phyloP scores from a whole-genome alignment of 148 eudicot species.

The Vaccinium corymbosum region DNA sequence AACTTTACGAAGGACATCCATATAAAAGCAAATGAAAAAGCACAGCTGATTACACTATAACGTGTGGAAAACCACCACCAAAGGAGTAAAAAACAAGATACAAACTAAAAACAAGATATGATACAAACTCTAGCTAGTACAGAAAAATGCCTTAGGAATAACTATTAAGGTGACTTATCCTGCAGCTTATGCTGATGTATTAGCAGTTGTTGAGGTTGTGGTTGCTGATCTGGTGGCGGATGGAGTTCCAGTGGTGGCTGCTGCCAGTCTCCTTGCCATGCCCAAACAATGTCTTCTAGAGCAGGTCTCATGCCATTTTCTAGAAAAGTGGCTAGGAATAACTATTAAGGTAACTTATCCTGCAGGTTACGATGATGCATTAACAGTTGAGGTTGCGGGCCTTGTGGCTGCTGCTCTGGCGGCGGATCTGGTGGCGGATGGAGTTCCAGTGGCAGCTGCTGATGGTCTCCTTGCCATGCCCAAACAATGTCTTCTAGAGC shows the following conservation, averaged over 20 bases:
- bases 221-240: conserved; percentile 7
- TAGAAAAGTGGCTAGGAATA: conserved; percentile 6
- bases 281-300: conserved; percentile 69
- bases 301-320: conserved; percentile 68
- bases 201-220: conserved; percentile 14
- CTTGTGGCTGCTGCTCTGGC: conserved; percentile 15
- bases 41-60: not conserved
- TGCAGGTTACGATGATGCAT: not conserved
- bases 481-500: conserved; percentile 68
- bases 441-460: conserved; percentile 22
- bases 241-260: conserved; percentile 22
- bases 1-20: not conserved
- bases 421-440: not conserved
- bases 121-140: not conserved
- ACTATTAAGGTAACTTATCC: conserved; percentile 19
- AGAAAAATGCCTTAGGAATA: not conserved
- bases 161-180: conserved; percentile 18
- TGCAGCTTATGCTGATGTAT: not conserved
- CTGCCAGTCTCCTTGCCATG: conserved; percentile 61
- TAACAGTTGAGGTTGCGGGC: conserved; percentile 7
- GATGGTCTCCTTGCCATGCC: conserved; percentile 68
- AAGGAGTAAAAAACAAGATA: not conserved
- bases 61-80: conserved; percentile 14
- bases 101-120: not conserved
- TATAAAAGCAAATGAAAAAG: not conserved